A percentile compares a stretch with the other conserved stretches of the same genome.
Conservation (phyloP, 805 yeast species). For the Blastobotrys terrestris region DNA sequence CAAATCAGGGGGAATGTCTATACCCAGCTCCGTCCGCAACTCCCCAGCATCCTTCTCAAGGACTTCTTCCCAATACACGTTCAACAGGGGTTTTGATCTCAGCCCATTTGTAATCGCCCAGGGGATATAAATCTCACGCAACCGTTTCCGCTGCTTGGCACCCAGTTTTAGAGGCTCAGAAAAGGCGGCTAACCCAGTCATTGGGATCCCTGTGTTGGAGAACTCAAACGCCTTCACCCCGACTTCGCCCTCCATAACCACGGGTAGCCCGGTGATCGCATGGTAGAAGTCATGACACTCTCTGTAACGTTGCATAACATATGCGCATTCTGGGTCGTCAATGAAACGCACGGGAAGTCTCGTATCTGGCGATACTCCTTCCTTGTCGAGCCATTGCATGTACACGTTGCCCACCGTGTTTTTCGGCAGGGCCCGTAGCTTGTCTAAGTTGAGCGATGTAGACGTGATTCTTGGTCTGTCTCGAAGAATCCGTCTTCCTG, state of each 20-base stretch:
- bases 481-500: conserved; percentile 70
- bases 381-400: conserved; percentile 72
- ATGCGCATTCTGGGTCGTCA: conserved; percentile 85
- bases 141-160: conserved; percentile 52
- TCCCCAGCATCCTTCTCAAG: conserved; percentile 68
- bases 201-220: conserved; percentile 86
- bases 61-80: conserved; percentile 87
- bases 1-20: conserved; percentile 74
- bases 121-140: conserved; percentile 69
- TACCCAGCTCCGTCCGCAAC: conserved; percentile 63
- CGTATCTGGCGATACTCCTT: conserved; percentile 91
- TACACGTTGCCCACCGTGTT: conserved; percentile 78
- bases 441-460: conserved; percentile 55
- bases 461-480: conserved; percentile 84
- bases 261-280: conserved; percentile 83
- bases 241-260: conserved; percentile 92
- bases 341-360: conserved; percentile 83
- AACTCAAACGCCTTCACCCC: conserved; percentile 90
- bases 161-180: conserved; percentile 79
- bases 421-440: conserved; percentile 52
- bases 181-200: conserved; percentile 91
- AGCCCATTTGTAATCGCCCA: conserved; percentile 80
- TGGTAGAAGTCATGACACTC: conserved; percentile 98
- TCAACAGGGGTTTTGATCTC: conserved; percentile 67
- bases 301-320: conserved; percentile 86